phyloP scores from a whole-genome alignment of 2,329 filamentous ascomycete genomes.

The Epichloe aotearoae region DNA sequence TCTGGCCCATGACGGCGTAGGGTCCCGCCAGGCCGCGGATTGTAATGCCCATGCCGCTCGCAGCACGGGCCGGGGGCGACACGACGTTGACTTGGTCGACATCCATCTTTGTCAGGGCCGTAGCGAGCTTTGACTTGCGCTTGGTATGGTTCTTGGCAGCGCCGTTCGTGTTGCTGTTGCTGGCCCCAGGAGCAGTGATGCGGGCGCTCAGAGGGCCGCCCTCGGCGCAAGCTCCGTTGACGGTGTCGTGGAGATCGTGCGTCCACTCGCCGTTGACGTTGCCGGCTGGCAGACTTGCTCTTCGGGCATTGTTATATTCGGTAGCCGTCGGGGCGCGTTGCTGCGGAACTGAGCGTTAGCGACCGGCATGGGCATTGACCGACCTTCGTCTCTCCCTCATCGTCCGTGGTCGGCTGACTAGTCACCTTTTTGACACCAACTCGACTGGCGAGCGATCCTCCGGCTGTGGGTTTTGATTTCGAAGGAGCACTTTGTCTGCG shows the following conservation, averaged over 20 bases:
- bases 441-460: constrained; percentile 54
- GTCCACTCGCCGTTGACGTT: constrained; percentile 58
- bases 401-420: not conserved
- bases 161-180: constrained; percentile 6
- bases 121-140: constrained; percentile 26
- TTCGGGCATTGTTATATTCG: constrained; percentile 7
- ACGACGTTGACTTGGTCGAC: constrained; percentile 25
- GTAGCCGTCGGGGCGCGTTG: constrained; percentile 8
- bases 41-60: constrained; percentile 37
- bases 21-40: constrained; percentile 65
- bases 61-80: constrained; percentile 5
- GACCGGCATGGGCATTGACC: not conserved
- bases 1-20: constrained; percentile 61
- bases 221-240: constrained; percentile 17
- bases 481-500: constrained; percentile 44
- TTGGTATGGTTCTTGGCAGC: constrained; percentile 12
- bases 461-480: constrained; percentile 29
- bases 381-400: not conserved
- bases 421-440: constrained; percentile 62
- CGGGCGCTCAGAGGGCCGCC: constrained; percentile 32
- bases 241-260: constrained; percentile 49
- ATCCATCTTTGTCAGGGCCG: constrained; percentile 31
- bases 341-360: constrained; percentile 5
- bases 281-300: constrained; percentile 28
- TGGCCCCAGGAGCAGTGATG: constrained; percentile 26